Evolutionary conservation across 176 grass and related monocot species (phyloP).

Genomic region (Musa schizocarpa): DNA sequence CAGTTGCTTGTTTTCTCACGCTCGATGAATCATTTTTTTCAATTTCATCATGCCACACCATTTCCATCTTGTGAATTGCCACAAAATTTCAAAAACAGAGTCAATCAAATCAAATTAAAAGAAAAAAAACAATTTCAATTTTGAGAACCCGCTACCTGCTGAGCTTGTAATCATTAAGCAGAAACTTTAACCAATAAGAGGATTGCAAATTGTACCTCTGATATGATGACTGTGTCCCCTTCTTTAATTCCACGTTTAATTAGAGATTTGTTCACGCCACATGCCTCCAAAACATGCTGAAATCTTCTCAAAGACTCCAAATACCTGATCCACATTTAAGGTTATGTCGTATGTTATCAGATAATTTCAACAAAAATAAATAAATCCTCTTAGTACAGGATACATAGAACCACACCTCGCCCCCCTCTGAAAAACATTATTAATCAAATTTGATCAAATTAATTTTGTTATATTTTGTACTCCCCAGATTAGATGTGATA

Average conservation of each 20-base stretch:
- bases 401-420: no score
- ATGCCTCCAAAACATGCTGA: slow-evolving; percentile 76
- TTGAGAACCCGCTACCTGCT: background rate
- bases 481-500: no score
- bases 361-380: background rate
- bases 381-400: background rate
- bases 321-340: slow-evolving; percentile 44
- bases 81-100: background rate
- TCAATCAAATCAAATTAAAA: slow-evolving; percentile 1
- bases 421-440: no score
- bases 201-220: slow-evolving; percentile 45
- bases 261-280: slow-evolving; percentile 77
- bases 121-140: background rate
- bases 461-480: no score
- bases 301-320: slow-evolving; percentile 82
- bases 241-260: slow-evolving; percentile 76
- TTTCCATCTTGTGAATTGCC: slow-evolving; percentile 31
- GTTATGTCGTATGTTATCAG: background rate
- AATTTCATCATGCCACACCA: slow-evolving; percentile 45
- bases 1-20: slow-evolving; percentile 14
- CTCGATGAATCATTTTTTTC: slow-evolving; percentile 19
- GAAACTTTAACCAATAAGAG: background rate
- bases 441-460: background rate
- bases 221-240: slow-evolving; percentile 69
- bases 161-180: background rate